Percentiles rank a stretch among this genome's conserved stretches.
Conservation (phyloP, 805 yeast genomes). For the Candida jianshihensis region DNA sequence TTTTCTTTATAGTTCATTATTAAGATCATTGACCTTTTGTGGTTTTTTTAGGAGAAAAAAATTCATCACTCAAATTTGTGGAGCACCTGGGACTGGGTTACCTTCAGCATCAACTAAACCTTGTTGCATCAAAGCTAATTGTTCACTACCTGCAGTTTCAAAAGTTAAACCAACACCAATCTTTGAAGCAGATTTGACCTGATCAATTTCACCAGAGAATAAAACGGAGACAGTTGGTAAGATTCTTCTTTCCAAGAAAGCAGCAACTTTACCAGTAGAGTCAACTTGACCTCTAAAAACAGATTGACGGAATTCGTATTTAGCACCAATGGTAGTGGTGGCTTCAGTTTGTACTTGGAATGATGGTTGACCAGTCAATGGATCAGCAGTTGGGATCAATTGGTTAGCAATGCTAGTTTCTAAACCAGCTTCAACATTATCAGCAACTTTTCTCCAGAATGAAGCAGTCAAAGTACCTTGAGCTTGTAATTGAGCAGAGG, state of each 20-base stretch:
- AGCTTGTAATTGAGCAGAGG: conserved; percentile 88
- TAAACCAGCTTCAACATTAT: conserved; percentile 90
- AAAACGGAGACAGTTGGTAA: conserved; percentile 84
- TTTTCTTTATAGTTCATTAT: background rate
- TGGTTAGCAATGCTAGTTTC: conserved; percentile 79
- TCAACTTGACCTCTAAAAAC: conserved; percentile 93
- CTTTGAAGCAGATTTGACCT: conserved; percentile 66
- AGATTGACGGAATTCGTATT: conserved; percentile 95
- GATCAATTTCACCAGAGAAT: conserved; percentile 92
- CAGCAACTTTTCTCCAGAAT: conserved; percentile 90
- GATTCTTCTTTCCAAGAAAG: conserved; percentile 87
- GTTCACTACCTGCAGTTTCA: conserved; percentile 92
- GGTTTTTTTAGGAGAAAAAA: too few species aligned
- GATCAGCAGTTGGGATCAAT: conserved; percentile 65
- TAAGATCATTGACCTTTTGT: background rate
- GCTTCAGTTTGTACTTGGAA: conserved; percentile 85
- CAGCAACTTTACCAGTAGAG: conserved; percentile 83
- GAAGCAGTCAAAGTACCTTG: conserved; percentile 86
- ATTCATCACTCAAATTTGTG: conserved; percentile 39
- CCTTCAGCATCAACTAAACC: conserved; percentile 79
- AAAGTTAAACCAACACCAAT: conserved; percentile 93
- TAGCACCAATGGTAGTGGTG: conserved; percentile 89
- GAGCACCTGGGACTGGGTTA: conserved; percentile 79
- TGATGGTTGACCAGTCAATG: conserved; percentile 75
- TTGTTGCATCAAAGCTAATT: conserved; percentile 85